Base-by-base conservation (phyloP, 1,284 basidiomycete genomes). In the Vanrija sp. region DNA sequence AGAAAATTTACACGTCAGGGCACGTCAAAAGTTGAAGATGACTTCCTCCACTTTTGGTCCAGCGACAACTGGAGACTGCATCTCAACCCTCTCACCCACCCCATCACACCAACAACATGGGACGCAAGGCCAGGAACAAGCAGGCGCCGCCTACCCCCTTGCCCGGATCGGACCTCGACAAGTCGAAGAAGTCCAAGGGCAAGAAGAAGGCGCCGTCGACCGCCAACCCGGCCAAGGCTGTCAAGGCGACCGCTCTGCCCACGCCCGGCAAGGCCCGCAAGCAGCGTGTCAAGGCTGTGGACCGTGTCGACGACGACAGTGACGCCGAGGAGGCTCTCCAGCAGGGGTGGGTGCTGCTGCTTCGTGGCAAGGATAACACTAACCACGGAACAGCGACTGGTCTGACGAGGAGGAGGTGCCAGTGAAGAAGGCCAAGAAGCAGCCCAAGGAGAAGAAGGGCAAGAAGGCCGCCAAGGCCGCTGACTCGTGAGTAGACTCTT, bases 81-180 rank as follows among this genome's bases (percentile, higher is more conserved):
- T 19, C 22, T 38, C 18, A 31, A 31, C 46, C 23, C 46, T 20
- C 39, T 49, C 15, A 12, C 15, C 37, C 36, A 48, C 23, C 31
- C 31, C 45, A 31, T n/a, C 22, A 38, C 20, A 47, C 35, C 10
- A 36, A 24, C 35, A 42, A 51, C n/a, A 92, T 95, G 90, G 93
- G 93, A 67, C 84, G 90, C 71, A 85, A 90, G 66, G 84, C 90
- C 62, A 90, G 88, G 77, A 87, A 88, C 78, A 96, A 96, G 80
- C 93, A 97, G 77, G 83, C 80, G 0, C 79, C 84, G 5, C 91
- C 90, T 2, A 78, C 78, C 55, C 84, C 89, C 39, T 68, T 92
- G 19, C 63, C 67, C 1, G 72, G 71, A 16, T 66, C 64, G 7
- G 62, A 69, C 42, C 53, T 62, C n/a, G 60, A 68, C 54, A 59